Percentiles rank a stretch among this genome's conserved stretches.
These are phyloP conservation scores for Lipomyces yamadae DNA, from an alignment of 805 yeast genomes.

Conservation along the genomic window DNA sequence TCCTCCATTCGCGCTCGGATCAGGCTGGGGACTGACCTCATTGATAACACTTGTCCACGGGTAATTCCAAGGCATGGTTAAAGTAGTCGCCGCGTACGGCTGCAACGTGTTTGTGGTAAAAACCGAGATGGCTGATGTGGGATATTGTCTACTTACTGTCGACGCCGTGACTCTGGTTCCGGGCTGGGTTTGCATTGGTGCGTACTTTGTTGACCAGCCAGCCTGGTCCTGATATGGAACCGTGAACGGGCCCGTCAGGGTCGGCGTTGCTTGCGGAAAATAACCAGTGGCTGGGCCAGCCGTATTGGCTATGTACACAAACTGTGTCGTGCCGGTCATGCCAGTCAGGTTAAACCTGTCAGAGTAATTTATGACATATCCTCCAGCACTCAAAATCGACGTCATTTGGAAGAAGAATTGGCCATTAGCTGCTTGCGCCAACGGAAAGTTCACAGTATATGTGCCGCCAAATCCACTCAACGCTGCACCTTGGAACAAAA, in stretches of 20 bases:
- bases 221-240: slow-evolving; percentile 79
- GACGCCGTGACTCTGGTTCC: slow-evolving; percentile 65
- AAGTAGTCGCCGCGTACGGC: slow-evolving; percentile 62
- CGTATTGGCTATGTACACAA: slow-evolving; percentile 56
- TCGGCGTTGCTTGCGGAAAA: slow-evolving; percentile 48
- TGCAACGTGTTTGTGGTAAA: slow-evolving; percentile 54
- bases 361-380: slow-evolving; percentile 67
- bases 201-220: slow-evolving; percentile 70
- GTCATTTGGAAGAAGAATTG: slow-evolving; percentile 72
- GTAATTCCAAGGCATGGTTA: slow-evolving; percentile 86
- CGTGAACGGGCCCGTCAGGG: slow-evolving; percentile 57
- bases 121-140: slow-evolving; percentile 65
- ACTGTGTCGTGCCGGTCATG: slow-evolving; percentile 65
- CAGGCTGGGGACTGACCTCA: slow-evolving; percentile 59
- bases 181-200: slow-evolving; percentile 95
- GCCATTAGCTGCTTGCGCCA: slow-evolving; percentile 63
- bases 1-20: slow-evolving; percentile 25
- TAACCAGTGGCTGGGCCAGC: slow-evolving; percentile 50
- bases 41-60: slow-evolving; percentile 66
- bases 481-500: slow-evolving; percentile 44
- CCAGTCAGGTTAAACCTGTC: slow-evolving; percentile 67
- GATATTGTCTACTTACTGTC: slow-evolving; percentile 66
- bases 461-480: slow-evolving; percentile 45
- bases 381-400: slow-evolving; percentile 51
- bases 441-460: slow-evolving; percentile 47